Evolutionary conservation across 441 rosid genomes (phyloP), one percentile per base, ranked within the genome.

Genomic region (Erysimum cheiri): DNA sequence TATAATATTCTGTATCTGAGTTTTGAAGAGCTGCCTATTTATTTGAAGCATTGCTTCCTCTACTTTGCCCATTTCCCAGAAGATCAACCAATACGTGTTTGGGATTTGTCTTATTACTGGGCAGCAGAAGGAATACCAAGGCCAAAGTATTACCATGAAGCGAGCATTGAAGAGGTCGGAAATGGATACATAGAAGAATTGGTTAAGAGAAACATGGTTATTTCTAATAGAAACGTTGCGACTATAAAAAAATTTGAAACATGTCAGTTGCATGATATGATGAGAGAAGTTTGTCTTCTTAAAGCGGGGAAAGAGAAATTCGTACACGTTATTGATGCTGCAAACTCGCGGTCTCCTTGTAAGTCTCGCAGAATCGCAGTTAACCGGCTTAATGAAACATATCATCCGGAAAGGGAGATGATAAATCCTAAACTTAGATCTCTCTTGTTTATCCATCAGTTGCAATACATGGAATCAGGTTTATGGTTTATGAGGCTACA

Each of bases 51-150:
- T 0, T 76, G 77, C 40, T 81, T 79, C 35, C 75, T 78, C 52
- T 74, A 79, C 39, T 22, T 81, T 0, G 70, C 75, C 0, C 75
- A 73, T n/a, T 82, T 77, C 9, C 83, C 71, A 35, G 76, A 78
- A 48, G 77, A 76, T 52, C 10, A 40, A 17, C 8, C 17, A 32
- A 70, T 76, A 10, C 0, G 8, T 11, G 36, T 63, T 4, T 17
- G 6, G 3, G 13, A n/a, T 0, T n/a, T 80, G 19, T 63, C 74
- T 1, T 26, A 60, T 35, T 36, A 26, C 4, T 77, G 77, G 83
- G 67, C 63, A 5, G 75, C 75, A 12, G 83, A 80, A 43, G 81
- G 67, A 14, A 12, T 19, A 12, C 43, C 39, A 22, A 17, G 47
- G 0, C 41, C 41, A 0, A 11, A 5, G 7, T 0, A 1, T 17